Conservation (phyloP, 768 basidiomycete genomes). For the Neoboletus brunneissimus region DNA sequence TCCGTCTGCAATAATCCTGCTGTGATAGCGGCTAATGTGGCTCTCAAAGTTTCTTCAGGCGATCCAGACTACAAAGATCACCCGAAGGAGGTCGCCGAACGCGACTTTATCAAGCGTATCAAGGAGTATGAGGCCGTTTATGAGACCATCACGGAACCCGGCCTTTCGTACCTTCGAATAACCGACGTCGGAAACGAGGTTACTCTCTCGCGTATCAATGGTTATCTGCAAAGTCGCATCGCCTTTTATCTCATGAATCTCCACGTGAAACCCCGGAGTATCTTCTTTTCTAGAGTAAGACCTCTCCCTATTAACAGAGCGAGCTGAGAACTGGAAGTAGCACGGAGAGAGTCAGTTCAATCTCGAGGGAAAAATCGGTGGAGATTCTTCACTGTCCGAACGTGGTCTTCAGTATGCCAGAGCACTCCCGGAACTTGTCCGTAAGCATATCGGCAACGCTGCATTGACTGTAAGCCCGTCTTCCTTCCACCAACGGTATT, state of each 20-base stretch:
- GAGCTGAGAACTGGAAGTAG: slow-evolving; percentile 39
- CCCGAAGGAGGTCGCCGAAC: slow-evolving; percentile 79
- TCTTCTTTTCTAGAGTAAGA: slow-evolving; percentile 90
- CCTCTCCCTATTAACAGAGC: background rate
- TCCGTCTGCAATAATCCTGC: slow-evolving; percentile 92
- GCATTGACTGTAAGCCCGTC: slow-evolving; percentile 65
- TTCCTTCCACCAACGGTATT: slow-evolving; percentile 4
- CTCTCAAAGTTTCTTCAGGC: slow-evolving; percentile 91
- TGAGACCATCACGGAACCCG: slow-evolving; percentile 89
- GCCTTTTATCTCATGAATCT: slow-evolving; percentile 99
- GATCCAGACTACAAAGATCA: slow-evolving; percentile 97
- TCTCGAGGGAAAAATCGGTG: slow-evolving; percentile 94
- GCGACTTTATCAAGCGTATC: slow-evolving; percentile 90
- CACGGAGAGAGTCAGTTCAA: slow-evolving; percentile 99
- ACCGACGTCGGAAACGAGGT: slow-evolving; percentile 92
- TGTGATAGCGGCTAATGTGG: slow-evolving; percentile 93
- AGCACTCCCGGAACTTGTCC: slow-evolving; percentile 84
- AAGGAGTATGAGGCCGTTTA: slow-evolving; percentile 93
- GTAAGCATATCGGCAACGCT: slow-evolving; percentile 86
- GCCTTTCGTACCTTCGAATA: slow-evolving; percentile 88
- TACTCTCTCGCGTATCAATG: slow-evolving; percentile 81
- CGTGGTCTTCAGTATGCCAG: slow-evolving; percentile 82
- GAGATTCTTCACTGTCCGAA: slow-evolving; percentile 86
- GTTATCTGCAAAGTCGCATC: slow-evolving; percentile 94
- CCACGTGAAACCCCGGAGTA: slow-evolving; percentile 93